phyloP scores from a whole-genome alignment of 495 filamentous ascomycete species.

The Penicillium cosmopolitanum region DNA sequence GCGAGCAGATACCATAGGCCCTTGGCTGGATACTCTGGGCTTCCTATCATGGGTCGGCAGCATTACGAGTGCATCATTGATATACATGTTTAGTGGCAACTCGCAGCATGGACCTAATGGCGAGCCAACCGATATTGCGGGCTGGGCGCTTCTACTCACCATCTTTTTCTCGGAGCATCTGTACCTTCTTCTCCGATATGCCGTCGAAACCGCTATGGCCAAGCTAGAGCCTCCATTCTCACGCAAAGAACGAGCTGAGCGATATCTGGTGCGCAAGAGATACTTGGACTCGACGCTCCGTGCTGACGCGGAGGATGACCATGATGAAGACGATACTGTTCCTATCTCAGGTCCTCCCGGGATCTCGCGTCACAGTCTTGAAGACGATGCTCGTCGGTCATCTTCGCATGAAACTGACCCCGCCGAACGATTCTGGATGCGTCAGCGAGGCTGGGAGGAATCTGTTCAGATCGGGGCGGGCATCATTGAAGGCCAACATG shows the following conservation, averaged over 20 bases:
- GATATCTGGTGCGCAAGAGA: slow-evolving; percentile 73
- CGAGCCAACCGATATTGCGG: slow-evolving; percentile 64
- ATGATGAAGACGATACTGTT: slow-evolving; percentile 21
- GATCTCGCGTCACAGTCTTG: slow-evolving; percentile 49
- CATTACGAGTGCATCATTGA: slow-evolving; percentile 78
- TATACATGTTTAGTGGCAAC: slow-evolving; percentile 80
- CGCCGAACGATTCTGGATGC: slow-evolving; percentile 70
- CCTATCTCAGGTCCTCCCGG: slow-evolving; percentile 28
- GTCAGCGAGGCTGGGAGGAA: slow-evolving; percentile 66
- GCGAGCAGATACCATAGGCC: slow-evolving; percentile 90
- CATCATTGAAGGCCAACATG: slow-evolving; percentile 57
- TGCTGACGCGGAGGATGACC: slow-evolving; percentile 37
- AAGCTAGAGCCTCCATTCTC: slow-evolving; percentile 85
- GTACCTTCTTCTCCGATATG: slow-evolving; percentile 73
- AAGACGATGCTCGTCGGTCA: slow-evolving; percentile 70
- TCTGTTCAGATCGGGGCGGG: slow-evolving; percentile 58
- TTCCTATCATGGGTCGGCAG: slow-evolving; percentile 93
- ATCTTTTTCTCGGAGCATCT: slow-evolving; percentile 88
- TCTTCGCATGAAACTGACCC: slow-evolving; percentile 54
- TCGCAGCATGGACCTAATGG: slow-evolving; percentile 59
- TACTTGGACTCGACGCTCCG: slow-evolving; percentile 58
- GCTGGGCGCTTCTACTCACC: slow-evolving; percentile 81
- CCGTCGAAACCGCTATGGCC: slow-evolving; percentile 67
- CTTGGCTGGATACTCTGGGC: slow-evolving; percentile 85
- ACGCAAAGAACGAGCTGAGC: slow-evolving; percentile 76